Evolutionary conservation across 495 filamentous ascomycete genomes (phyloP), one percentile per base, ranked within the genome.

Genomic region (Lichenothelia convexa): DNA sequence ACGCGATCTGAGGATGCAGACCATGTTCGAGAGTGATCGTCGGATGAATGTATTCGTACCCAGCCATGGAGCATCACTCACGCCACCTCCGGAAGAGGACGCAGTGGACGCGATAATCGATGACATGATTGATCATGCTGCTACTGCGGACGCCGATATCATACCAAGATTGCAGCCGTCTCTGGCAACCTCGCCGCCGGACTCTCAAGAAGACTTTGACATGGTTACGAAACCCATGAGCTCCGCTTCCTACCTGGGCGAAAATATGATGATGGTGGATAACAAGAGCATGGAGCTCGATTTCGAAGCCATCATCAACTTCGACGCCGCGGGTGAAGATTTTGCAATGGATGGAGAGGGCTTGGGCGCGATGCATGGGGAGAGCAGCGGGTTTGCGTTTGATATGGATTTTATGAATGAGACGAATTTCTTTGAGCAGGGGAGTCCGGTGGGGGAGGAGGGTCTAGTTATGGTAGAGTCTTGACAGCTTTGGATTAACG

Each of bases 121-220:
- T 27, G 24, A 13, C 24, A 13, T 13, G 24, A 27, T 27, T 27
- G n/a, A n/a, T n/a, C n/a, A n/a, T n/a, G n/a, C n/a, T 29, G 11
- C 17, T 21, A 16, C 56, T 1, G 41, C 54, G 12, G 56, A 58
- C 42, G 46, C 49, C 36, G 54, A 59, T 29, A 45, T 60, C 23
- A 50, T 49, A 17, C 43, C 41, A 11, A 38, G 45, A 4, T 44
- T 61, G 7, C 51, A 53, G 40, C 44, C 54, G 3, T 60, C 54
- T 49, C 54, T 62, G 4, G 56, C 57, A 4, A 49, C 51, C 30
- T 60, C 57, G 9, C 57, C 58, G 2, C 57, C 58, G 7, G 44
- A 50, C 27, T 50, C 49, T 3, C n/a, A 33, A 8, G 1, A 33
- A 7, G 8, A 27, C 24, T 7, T 8, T 27, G 24, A 13, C 8